A percentile compares a stretch with the other conserved stretches of the same genome.
Evolutionary conservation across 306 rosid genomes (phyloP).

Genomic region (Fragaria ananassa): DNA sequence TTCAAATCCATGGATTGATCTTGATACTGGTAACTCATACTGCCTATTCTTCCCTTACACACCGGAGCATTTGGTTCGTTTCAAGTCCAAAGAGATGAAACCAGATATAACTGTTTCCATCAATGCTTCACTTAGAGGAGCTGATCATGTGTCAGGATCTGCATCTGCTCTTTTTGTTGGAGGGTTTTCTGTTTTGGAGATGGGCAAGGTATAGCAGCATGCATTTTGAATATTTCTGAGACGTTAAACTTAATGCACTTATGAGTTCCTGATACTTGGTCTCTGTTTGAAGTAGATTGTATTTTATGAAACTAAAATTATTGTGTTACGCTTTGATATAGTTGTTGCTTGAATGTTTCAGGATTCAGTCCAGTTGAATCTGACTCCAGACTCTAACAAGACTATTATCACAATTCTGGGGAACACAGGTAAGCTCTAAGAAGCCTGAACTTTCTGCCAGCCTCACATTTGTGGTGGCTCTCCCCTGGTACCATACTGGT

Average conservation of each 20-base stretch:
- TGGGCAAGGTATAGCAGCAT: constrained; percentile 53
- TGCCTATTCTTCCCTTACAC: constrained; percentile 91
- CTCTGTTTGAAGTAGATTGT: neutral
- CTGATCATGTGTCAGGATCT: constrained; percentile 60
- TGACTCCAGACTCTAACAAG: constrained; percentile 61
- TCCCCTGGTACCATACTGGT: neutral
- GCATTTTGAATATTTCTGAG: constrained; percentile 7
- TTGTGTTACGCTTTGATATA: neutral
- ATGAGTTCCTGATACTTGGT: neutral
- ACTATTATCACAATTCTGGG: constrained; percentile 83
- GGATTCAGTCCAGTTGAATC: constrained; percentile 58
- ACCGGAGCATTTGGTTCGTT: constrained; percentile 80
- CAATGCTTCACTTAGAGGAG: constrained; percentile 59
- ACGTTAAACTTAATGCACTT: neutral
- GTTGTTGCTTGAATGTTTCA: constrained; percentile 25
- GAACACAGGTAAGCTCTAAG: constrained; percentile 62
- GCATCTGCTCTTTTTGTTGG: constrained; percentile 82
- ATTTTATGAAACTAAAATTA: neutral
- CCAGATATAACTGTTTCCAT: constrained; percentile 62
- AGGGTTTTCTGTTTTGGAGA: constrained; percentile 76
- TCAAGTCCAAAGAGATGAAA: constrained; percentile 63
- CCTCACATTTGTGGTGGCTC: neutral
- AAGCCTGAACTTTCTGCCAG: neutral
- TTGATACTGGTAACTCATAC: constrained; percentile 56
- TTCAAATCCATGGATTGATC: constrained; percentile 84